Percentiles rank a stretch among this genome's conserved stretches.
Conservation (phyloP, 176 grass and related monocot genomes). For the Rhynchospora pubera region DNA sequence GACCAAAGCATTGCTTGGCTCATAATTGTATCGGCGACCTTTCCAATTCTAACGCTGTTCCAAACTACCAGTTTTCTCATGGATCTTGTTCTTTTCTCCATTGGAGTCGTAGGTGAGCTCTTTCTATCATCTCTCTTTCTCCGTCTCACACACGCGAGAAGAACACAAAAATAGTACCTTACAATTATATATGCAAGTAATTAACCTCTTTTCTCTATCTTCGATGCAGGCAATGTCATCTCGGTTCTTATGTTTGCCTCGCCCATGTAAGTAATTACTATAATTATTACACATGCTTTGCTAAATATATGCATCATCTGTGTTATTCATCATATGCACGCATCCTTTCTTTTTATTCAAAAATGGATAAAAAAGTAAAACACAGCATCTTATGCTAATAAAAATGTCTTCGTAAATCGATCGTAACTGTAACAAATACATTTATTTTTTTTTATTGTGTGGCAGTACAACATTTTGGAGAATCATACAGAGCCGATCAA, state of each 20-base stretch:
- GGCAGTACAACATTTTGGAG: slow-evolving; percentile 54
- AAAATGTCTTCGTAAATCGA: background rate
- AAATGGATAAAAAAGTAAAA: background rate
- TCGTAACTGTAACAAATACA: too few species aligned
- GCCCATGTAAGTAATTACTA: slow-evolving; percentile 49
- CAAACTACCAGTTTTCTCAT: slow-evolving; percentile 18
- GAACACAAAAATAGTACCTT: background rate
- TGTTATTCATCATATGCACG: background rate
- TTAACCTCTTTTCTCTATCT: background rate
- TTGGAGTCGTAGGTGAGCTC: slow-evolving; percentile 36
- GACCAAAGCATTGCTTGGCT: background rate
- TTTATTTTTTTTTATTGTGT: background rate
- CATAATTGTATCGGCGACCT: background rate
- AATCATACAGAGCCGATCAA: slow-evolving; percentile 34
- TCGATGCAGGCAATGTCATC: slow-evolving; percentile 59
- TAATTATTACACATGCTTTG: too few species aligned
- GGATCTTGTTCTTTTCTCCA: slow-evolving; percentile 42
- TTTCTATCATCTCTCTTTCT: slow-evolving; percentile 10
- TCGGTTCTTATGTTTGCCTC: slow-evolving; percentile 61
- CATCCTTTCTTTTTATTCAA: background rate
- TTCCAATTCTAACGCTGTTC: background rate
- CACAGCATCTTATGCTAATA: slow-evolving; percentile 4
- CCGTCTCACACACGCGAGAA: background rate
- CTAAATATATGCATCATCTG: background rate
- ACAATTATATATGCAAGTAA: background rate